A percentile compares a stretch with the other conserved stretches of the same genome.
Conservation (phyloP, 495 filamentous ascomycete species). For the Hyaloscypha hepaticicola region DNA sequence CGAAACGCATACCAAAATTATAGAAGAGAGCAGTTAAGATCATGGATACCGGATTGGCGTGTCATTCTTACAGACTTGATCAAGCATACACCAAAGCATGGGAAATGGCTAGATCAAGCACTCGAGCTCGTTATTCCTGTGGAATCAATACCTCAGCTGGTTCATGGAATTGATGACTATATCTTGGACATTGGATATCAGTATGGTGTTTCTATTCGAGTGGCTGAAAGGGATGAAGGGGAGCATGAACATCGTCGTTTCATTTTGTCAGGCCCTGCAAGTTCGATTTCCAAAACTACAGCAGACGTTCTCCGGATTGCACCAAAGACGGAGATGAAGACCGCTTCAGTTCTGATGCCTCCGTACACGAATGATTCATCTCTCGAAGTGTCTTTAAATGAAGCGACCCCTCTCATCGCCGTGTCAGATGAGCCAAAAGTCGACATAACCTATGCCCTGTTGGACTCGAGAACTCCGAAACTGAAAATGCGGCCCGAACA, state of each 20-base stretch:
- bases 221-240: conserved; percentile 6
- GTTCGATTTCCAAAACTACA: conserved; percentile 13
- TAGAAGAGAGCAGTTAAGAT: background rate
- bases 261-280: conserved; percentile 23
- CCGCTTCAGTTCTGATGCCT: background rate
- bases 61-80: conserved; percentile 16
- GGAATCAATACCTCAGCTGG: conserved; percentile 1
- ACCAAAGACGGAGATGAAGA: conserved; percentile 8
- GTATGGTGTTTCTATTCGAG: conserved; percentile 20
- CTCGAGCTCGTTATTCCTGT: conserved; percentile 18
- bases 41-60: conserved; percentile 22
- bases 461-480: background rate
- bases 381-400: background rate
- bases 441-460: background rate
- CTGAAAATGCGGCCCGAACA: background rate
- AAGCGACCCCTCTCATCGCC: background rate
- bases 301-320: conserved; percentile 21
- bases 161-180: conserved; percentile 18
- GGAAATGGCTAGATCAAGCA: conserved; percentile 17
- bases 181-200: conserved; percentile 21
- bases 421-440: background rate
- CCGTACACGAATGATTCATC: background rate
- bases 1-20: background rate
- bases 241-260: conserved; percentile 5
- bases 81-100: conserved; percentile 15